Conservation (phyloP, 768 basidiomycete species). For the Leccinum truebloodii region DNA sequence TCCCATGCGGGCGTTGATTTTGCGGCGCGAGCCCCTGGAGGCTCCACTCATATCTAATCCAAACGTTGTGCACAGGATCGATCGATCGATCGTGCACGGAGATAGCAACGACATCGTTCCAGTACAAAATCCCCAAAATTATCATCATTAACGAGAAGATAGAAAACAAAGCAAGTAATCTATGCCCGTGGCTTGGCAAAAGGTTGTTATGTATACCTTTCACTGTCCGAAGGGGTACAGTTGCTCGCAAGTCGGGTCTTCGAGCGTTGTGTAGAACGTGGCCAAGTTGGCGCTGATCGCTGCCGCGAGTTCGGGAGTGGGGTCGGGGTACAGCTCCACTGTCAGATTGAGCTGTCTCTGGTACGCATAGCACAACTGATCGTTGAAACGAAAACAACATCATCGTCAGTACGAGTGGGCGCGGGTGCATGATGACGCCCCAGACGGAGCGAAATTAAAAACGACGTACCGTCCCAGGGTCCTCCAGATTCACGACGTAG, state of each 20-base stretch:
- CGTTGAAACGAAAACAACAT: no score
- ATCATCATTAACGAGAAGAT: neutral
- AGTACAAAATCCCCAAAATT: neutral
- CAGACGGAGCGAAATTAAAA: neutral
- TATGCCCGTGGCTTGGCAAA: neutral
- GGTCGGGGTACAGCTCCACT: conserved; percentile 23
- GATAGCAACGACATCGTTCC: neutral
- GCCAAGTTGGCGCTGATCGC: conserved; percentile 26
- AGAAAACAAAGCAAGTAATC: neutral
- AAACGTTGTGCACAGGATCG: neutral
- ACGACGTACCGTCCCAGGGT: conserved; percentile 16
- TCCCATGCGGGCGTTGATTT: no score
- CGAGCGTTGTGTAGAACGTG: conserved; percentile 15
- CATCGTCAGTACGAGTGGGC: conserved; percentile 1
- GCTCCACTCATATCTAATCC: neutral
- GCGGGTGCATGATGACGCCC: no score
- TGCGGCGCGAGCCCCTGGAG: no score
- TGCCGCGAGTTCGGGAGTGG: conserved; percentile 16
- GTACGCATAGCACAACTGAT: conserved; percentile 22
- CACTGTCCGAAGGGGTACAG: conserved; percentile 21
- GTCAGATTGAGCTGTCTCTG: conserved; percentile 24
- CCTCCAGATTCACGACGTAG: conserved; percentile 14
- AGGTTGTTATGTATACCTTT: neutral
- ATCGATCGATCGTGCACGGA: no score
- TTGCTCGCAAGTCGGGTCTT: conserved; percentile 14